phyloP scores from a whole-genome alignment of 208 protist genomes.

The Leishmania martiniquensis region DNA sequence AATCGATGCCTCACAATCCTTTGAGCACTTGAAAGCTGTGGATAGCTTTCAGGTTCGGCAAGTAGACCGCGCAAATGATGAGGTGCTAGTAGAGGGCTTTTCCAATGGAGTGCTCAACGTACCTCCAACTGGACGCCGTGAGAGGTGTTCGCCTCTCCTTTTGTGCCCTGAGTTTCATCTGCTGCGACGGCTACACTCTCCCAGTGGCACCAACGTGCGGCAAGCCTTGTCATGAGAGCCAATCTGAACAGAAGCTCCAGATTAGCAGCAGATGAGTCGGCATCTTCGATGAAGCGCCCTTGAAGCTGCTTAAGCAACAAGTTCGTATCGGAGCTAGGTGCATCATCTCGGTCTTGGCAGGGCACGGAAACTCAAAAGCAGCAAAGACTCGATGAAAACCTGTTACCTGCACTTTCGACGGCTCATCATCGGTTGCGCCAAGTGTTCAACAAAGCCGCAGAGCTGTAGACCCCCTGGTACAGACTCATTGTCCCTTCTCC shows the following conservation, averaged over 20 bases:
- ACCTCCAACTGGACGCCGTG: neutral
- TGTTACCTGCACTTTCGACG: too few species aligned
- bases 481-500: too few species aligned
- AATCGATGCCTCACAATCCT: neutral
- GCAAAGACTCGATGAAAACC: too few species aligned
- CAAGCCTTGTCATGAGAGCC: neutral
- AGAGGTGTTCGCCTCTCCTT: neutral
- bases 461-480: too few species aligned
- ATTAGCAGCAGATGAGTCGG: neutral
- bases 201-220: too few species aligned
- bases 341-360: too few species aligned
- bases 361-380: too few species aligned
- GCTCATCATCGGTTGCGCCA: too few species aligned
- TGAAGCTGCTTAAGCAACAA: neutral
- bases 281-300: neutral
- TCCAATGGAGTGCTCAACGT: neutral
- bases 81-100: neutral
- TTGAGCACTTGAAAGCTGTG: neutral
- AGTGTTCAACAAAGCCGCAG: too few species aligned
- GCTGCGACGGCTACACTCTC: neutral
- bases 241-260: neutral
- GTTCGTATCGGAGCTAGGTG: too few species aligned
- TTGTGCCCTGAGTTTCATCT: neutral
- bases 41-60: neutral
- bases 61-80: neutral